Evolutionary conservation across 768 basidiomycete species (phyloP), one percentile per base, ranked within the genome.

Genomic region (Nidula microcarpa): DNA sequence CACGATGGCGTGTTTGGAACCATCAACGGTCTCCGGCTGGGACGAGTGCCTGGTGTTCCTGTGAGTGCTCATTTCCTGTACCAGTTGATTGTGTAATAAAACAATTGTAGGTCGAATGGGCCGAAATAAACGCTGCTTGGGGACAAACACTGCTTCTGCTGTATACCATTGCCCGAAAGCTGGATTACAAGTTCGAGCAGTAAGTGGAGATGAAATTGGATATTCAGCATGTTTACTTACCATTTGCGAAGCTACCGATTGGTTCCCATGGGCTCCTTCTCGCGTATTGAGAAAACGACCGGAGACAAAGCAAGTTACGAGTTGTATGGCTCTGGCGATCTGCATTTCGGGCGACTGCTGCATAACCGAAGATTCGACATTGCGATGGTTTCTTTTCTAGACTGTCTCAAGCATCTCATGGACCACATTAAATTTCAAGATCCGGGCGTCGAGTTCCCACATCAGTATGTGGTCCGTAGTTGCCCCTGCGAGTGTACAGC

Each of bases 111-210:
- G 95, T 98, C 33, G 97, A 98, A 65, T 99, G 95, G 95, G 84
- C 92, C 2, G 97, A 99, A 70, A 94, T 98, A 67, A 98, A 98
- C 64, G 97, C 97, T 9, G 97, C 97, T 14, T 97, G 96, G 94
- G 97, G 97, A 1, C 89, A 97, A 65, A 92, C 95, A 0, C 75
- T 96, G n/a, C 77, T 98, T 14, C 76, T 98, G 52, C 72, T 98
- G 35, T 91, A 96, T 63, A 93, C 93, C 6, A 83, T 99, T 47
- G 93, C 93, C 9, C 79, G 89, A 52, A 99, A 98, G 69, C 82
- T 97, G 11, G 94, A 93, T 56, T 92, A 86, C 62, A 83, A 82
- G 4, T 98, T 97, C 60, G 86, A 89, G 62, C 84, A 84, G 94
- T 94, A 69, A 59, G 84, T 53, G 13, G 10, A 14, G 23, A n/a